Conservation (phyloP, 2,329 filamentous ascomycete genomes). For the Ramularia collo-cygni region DNA sequence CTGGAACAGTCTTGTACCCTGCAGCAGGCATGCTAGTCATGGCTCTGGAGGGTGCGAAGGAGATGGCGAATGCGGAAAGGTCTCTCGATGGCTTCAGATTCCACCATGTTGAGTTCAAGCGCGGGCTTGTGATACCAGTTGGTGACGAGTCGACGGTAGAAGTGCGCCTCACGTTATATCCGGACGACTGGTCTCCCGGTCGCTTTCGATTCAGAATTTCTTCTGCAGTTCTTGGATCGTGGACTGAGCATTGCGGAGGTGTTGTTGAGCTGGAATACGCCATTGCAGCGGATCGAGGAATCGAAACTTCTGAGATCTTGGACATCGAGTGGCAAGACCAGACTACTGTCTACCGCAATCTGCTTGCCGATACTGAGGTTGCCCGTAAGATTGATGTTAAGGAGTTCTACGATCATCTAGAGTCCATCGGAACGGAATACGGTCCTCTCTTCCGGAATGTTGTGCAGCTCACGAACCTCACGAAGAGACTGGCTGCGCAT, state of each 20-base stretch:
- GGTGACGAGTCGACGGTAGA: constrained; percentile 3
- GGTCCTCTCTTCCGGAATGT: constrained; percentile 14
- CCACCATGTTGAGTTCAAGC: constrained; percentile 31
- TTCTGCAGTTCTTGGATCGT: constrained; percentile 4
- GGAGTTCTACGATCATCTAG: constrained; percentile 2
- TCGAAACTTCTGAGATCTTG: too few relatives aligned
- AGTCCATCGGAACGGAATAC: constrained; percentile 14
- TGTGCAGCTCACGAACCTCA: too few relatives aligned
- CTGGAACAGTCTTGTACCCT: constrained; percentile 11
- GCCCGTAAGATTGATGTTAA: constrained; percentile 3
- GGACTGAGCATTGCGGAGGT: constrained; percentile 4
- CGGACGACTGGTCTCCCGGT: not conserved
- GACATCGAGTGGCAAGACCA: constrained; percentile 2
- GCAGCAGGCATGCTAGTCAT: constrained; percentile 13
- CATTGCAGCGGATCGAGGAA: too few relatives aligned
- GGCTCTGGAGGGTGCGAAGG: constrained; percentile 16
- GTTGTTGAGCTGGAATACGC: not conserved
- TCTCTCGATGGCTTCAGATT: constrained; percentile 37
- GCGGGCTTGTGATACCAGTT: constrained; percentile 6
- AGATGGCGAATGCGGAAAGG: constrained; percentile 4
- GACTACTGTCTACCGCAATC: not conserved
- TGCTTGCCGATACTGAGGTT: constrained; percentile 1
- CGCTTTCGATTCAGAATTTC: constrained; percentile 1
- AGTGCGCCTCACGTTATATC: constrained; percentile 2
- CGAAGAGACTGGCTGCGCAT: constrained; percentile 3